Percentiles rank a stretch among this genome's conserved stretches.
Conservation (phyloP, 805 yeast species). For the Starmerella tilneyi region DNA sequence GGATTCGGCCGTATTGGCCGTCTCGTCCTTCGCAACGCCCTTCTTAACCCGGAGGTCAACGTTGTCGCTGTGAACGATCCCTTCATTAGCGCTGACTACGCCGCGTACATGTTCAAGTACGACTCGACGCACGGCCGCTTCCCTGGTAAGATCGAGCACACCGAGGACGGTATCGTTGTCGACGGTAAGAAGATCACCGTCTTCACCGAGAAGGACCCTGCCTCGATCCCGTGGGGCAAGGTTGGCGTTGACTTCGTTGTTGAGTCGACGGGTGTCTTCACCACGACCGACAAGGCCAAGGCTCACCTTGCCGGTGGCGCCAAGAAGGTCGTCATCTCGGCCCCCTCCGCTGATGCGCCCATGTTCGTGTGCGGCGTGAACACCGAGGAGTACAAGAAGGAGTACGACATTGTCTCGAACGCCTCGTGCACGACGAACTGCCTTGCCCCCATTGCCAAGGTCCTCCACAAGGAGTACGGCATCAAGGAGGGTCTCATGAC, state of each 20-base stretch:
- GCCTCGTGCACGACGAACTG: slow-evolving; percentile 96
- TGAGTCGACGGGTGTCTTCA: slow-evolving; percentile 93
- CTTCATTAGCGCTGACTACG: slow-evolving; percentile 79
- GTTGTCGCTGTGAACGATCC: slow-evolving; percentile 89
- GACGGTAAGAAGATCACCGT: slow-evolving; percentile 58
- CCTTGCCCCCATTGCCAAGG: slow-evolving; percentile 89
- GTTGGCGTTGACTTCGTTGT: slow-evolving; percentile 74
- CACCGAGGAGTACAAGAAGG: slow-evolving; percentile 65
- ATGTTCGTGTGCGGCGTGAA: slow-evolving; percentile 93
- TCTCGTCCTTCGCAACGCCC: slow-evolving; percentile 72
- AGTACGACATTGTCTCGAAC: slow-evolving; percentile 69
- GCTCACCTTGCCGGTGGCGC: slow-evolving; percentile 86
- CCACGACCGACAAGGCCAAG: slow-evolving; percentile 65
- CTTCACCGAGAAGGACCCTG: slow-evolving; percentile 77
- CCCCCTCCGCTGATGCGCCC: slow-evolving; percentile 90
- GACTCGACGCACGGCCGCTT: slow-evolving; percentile 86
- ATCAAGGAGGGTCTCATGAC: slow-evolving; percentile 91
- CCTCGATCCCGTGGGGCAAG: slow-evolving; percentile 74
- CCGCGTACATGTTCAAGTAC: slow-evolving; percentile 91
- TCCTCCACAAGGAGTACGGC: slow-evolving; percentile 73
- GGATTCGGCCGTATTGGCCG: slow-evolving; percentile 95
- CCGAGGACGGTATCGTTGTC: slow-evolving; percentile 47
- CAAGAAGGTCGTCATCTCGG: slow-evolving; percentile 88
- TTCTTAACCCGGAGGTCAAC: slow-evolving; percentile 60
- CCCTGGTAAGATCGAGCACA: slow-evolving; percentile 59